Evolutionary conservation across 2,329 filamentous ascomycete genomes (phyloP).

Genomic region (Hymenoscyphus fructigenus): DNA sequence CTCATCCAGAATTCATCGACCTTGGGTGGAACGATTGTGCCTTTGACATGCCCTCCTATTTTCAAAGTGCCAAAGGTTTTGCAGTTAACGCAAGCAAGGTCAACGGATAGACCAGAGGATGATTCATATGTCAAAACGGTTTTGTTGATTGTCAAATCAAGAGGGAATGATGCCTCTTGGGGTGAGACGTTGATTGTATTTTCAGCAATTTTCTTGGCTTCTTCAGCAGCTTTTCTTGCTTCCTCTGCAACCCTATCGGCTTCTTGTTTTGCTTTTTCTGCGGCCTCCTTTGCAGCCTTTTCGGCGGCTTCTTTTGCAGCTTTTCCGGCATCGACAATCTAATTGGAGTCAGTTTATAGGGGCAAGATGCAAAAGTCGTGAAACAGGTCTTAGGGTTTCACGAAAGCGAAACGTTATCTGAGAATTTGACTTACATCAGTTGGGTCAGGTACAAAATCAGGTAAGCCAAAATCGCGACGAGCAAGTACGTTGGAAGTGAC

Average conservation of each 20-base stretch:
- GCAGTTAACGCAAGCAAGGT: background rate
- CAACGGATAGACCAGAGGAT: constrained; percentile 1
- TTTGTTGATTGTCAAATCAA: background rate
- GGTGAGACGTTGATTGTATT: background rate
- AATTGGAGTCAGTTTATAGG: too few relatives aligned
- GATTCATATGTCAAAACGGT: background rate
- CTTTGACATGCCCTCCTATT: constrained; percentile 3
- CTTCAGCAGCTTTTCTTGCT: background rate
- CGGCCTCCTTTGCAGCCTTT: too few relatives aligned
- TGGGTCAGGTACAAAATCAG: too few relatives aligned
- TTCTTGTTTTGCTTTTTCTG: background rate
- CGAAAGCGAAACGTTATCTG: too few relatives aligned
- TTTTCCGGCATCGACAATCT: too few relatives aligned
- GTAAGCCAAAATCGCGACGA: background rate
- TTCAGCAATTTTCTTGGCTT: background rate
- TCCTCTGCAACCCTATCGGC: background rate
- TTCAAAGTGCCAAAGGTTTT: constrained; percentile 1
- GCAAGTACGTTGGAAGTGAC: constrained; percentile 2
- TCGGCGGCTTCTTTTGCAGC: too few relatives aligned
- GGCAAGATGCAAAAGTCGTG: too few relatives aligned
- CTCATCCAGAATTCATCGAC: constrained; percentile 5
- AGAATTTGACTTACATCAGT: too few relatives aligned
- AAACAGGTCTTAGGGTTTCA: too few relatives aligned
- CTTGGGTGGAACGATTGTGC: background rate
- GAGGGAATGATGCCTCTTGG: background rate